These are phyloP conservation scores for Lasiodiplodia citricola DNA, from an alignment of 2,329 filamentous ascomycete genomes.

Conservation along the genomic window DNA sequence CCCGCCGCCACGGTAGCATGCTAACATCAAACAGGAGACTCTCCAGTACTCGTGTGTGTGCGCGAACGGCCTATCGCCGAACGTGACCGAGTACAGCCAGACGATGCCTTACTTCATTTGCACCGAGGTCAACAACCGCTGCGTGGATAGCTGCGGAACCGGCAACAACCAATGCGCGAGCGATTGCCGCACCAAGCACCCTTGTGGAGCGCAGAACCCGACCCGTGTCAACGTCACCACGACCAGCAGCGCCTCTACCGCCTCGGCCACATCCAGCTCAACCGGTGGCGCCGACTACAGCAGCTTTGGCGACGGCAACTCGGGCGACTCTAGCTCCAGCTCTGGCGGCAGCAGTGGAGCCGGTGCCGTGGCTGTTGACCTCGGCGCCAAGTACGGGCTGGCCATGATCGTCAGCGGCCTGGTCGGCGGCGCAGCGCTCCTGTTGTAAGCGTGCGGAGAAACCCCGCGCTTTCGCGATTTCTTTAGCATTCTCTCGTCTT, in stretches of 20 bases:
- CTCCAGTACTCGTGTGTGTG: constrained; percentile 77
- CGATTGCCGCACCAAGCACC: constrained; percentile 68
- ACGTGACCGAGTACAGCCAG: constrained; percentile 76
- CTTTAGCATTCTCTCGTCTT: neutral
- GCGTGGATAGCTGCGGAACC: constrained; percentile 61
- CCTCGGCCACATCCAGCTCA: constrained; percentile 42
- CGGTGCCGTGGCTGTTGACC: constrained; percentile 52
- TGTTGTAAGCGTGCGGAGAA: constrained; percentile 36
- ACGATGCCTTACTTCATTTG: constrained; percentile 81
- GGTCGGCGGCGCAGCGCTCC: constrained; percentile 61
- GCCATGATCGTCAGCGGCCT: constrained; percentile 60
- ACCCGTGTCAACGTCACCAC: constrained; percentile 62
- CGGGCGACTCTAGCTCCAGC: constrained; percentile 32
- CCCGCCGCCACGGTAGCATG: neutral
- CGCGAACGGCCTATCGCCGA: constrained; percentile 68
- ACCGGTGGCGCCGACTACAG: constrained; percentile 19
- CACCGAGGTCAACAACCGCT: constrained; percentile 72
- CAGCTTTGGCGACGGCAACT: constrained; percentile 36
- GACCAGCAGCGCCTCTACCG: constrained; percentile 52
- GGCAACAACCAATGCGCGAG: constrained; percentile 64
- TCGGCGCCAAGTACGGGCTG: constrained; percentile 63
- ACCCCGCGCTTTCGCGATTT: neutral
- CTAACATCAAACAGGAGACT: constrained; percentile 40
- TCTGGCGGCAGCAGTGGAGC: constrained; percentile 41
- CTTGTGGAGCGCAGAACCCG: constrained; percentile 73